Percentiles rank a stretch among this genome's conserved stretches.
Evolutionary conservation across 208 protist genomes (phyloP).

Genomic region (Phytomonas serpens): DNA sequence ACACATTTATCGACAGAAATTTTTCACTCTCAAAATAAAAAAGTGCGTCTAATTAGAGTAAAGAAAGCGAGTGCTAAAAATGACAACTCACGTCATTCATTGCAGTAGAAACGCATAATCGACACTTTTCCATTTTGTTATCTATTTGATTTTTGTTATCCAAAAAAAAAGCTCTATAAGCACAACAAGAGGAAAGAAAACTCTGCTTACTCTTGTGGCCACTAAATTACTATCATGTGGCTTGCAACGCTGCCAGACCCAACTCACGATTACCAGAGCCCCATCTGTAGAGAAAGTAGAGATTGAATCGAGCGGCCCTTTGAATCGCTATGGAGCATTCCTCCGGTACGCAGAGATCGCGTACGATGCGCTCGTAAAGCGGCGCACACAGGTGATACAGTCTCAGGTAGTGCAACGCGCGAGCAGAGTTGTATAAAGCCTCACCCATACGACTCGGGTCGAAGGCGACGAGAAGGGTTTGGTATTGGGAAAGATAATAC

Average conservation of each 20-base stretch:
- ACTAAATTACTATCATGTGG: constrained; percentile 4
- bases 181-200: constrained; percentile 13
- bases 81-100: constrained; percentile 7
- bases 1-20: not conserved
- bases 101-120: not conserved
- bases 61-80: not conserved
- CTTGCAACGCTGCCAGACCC: constrained; percentile 43
- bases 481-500: constrained; percentile 71
- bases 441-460: constrained; percentile 44
- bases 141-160: not conserved
- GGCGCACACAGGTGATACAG: constrained; percentile 59
- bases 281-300: constrained; percentile 78
- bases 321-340: constrained; percentile 55
- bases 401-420: constrained; percentile 65
- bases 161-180: constrained; percentile 10
- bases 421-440: constrained; percentile 79
- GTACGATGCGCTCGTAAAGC: constrained; percentile 72
- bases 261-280: constrained; percentile 41
- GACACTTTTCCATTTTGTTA: not conserved
- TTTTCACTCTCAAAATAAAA: not conserved
- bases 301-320: constrained; percentile 62
- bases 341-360: constrained; percentile 45
- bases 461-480: constrained; percentile 34
- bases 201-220: not conserved
- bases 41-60: constrained; percentile 1